Evolutionary conservation across 371 early-diverging fungal species (phyloP).

Genomic region (Zychaea mexicana): DNA sequence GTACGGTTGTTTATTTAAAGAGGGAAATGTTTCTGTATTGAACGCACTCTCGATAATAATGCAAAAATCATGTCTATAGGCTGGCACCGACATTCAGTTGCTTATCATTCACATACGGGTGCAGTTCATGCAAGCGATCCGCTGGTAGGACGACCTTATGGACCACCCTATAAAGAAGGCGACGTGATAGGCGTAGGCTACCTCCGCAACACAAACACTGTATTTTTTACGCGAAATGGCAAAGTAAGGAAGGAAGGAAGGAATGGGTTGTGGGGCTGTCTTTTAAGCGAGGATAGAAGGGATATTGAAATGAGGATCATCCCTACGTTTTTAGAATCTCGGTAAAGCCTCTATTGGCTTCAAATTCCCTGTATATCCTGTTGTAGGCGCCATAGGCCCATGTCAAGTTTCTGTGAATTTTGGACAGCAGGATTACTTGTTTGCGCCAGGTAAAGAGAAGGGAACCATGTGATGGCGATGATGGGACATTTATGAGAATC

Average conservation of each 20-base stretch:
- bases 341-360: conserved; percentile 56
- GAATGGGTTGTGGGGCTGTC: background rate
- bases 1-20: too few species aligned
- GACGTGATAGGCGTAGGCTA: conserved; percentile 77
- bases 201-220: conserved; percentile 61
- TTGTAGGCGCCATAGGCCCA: conserved; percentile 56
- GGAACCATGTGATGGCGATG: background rate
- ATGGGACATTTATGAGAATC: background rate
- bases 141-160: conserved; percentile 59
- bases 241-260: conserved; percentile 19
- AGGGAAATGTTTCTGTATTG: too few species aligned
- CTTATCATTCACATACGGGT: conserved; percentile 64
- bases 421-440: conserved; percentile 43
- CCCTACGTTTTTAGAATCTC: conserved; percentile 39
- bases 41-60: background rate
- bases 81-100: conserved; percentile 67
- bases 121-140: conserved; percentile 63
- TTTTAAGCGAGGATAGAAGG: background rate
- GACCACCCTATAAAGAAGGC: conserved; percentile 61
- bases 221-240: conserved; percentile 79
- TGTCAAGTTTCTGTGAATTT: conserved; percentile 57
- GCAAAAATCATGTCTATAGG: conserved; percentile 19
- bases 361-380: conserved; percentile 52
- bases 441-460: conserved; percentile 15
- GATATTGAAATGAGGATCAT: background rate